phyloP scores from a whole-genome alignment of 108 stramenopile species.

The Pseudonitzschia pungens region DNA sequence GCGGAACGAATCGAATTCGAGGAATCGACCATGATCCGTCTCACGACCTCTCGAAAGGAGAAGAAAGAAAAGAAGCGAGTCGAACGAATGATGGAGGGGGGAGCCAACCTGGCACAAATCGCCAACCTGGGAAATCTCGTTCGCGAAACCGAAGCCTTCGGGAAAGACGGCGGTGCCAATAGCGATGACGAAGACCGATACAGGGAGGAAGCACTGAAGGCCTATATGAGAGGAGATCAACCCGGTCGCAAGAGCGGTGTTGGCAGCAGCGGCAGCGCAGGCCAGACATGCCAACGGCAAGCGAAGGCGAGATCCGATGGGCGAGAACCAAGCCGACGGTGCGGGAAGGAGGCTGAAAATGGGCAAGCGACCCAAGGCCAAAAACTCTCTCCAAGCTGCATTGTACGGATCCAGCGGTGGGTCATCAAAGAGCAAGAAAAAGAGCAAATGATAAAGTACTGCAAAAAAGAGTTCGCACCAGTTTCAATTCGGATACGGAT shows the following conservation, averaged over 20 bases:
- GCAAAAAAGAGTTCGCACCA: background rate
- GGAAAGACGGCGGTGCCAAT: slow-evolving; percentile 20
- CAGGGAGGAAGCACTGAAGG: slow-evolving; percentile 12
- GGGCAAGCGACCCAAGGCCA: slow-evolving; percentile 24
- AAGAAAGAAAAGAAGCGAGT: slow-evolving; percentile 76
- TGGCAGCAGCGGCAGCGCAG: slow-evolving; percentile 1
- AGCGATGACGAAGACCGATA: slow-evolving; percentile 26
- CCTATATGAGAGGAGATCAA: slow-evolving; percentile 7
- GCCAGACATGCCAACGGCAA: slow-evolving; percentile 60
- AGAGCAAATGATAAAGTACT: slow-evolving; percentile 4
- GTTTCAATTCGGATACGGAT: no score
- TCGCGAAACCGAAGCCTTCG: slow-evolving; percentile 60
- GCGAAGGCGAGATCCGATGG: slow-evolving; percentile 48
- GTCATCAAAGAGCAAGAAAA: slow-evolving; percentile 28
- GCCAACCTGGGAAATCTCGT: slow-evolving; percentile 73
- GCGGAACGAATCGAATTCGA: slow-evolving; percentile 72
- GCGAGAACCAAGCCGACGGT: slow-evolving; percentile 32
- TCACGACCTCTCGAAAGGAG: slow-evolving; percentile 70
- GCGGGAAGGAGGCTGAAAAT: slow-evolving; percentile 26
- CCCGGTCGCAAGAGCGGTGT: background rate
- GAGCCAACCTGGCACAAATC: slow-evolving; percentile 78
- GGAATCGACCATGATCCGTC: slow-evolving; percentile 79
- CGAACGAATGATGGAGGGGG: slow-evolving; percentile 67
- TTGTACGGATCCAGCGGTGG: slow-evolving; percentile 45
- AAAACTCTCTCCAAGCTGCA: slow-evolving; percentile 68